A percentile compares a stretch with the other conserved stretches of the same genome.
phyloP scores from a whole-genome alignment of 768 basidiomycete genomes.

The Leccinum olivaceopallidum region DNA sequence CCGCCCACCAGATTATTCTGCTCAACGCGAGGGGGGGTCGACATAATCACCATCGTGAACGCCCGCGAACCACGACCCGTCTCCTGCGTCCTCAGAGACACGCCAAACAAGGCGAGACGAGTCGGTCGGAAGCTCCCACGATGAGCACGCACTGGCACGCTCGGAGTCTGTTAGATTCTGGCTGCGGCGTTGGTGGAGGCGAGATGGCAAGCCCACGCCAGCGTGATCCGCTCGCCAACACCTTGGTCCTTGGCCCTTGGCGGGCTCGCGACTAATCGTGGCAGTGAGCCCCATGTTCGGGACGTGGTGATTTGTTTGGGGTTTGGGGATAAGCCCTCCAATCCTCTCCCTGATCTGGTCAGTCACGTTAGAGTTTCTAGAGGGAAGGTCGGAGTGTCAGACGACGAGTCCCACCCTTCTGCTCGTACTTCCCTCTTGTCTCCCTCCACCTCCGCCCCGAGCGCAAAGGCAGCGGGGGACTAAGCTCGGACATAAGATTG shows the following conservation, averaged over 20 bases:
- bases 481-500: neutral
- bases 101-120: no score
- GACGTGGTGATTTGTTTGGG: neutral
- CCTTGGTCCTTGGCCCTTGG: neutral
- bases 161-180: neutral
- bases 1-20: neutral
- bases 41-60: neutral
- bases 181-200: neutral
- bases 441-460: no score
- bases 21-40: neutral
- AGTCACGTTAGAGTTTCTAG: neutral
- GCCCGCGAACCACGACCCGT: no score
- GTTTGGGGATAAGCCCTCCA: neutral
- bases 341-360: neutral
- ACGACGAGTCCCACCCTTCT: neutral
- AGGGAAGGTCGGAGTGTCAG: neutral
- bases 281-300: neutral
- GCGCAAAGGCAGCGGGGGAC: neutral
- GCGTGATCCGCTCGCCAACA: neutral
- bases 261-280: neutral
- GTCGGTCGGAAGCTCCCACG: neutral
- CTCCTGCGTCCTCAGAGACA: no score
- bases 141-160: neutral
- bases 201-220: neutral
- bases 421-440: neutral